Conservation (phyloP, 73 alveolate genomes). For the Durusdinium trenchii region DNA sequence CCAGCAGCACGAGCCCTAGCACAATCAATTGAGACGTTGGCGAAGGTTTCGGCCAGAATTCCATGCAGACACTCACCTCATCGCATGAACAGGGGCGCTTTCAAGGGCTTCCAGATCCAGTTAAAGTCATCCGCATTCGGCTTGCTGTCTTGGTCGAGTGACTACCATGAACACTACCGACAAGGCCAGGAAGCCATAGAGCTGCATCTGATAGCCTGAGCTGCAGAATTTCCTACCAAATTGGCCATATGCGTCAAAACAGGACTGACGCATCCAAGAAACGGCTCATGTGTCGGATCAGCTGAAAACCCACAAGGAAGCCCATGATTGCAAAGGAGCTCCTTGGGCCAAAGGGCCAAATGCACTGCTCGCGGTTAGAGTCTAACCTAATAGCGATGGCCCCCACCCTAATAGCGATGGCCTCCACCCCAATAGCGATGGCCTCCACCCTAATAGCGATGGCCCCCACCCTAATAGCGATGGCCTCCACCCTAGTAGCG, state of each 20-base stretch:
- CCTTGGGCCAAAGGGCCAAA: too few species aligned
- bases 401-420: too few species aligned
- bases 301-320: conserved; percentile 24
- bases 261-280: background rate
- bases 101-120: too few species aligned
- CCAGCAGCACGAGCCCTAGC: conserved; percentile 47
- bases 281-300: conserved; percentile 28
- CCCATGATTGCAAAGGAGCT: conserved; percentile 77
- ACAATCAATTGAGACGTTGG: background rate
- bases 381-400: too few species aligned
- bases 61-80: background rate
- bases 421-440: too few species aligned
- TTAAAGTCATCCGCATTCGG: background rate
- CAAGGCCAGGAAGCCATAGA: conserved; percentile 61
- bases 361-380: too few species aligned
- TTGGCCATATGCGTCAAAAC: background rate
- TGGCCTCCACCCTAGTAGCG: too few species aligned
- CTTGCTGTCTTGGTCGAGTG: background rate
- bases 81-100: too few species aligned
- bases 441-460: too few species aligned
- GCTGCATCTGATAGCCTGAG: conserved; percentile 50
- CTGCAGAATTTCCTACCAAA: background rate
- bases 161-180: conserved; percentile 48
- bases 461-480: too few species aligned
- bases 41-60: background rate